Conservation (phyloP, 2,329 filamentous ascomycete genomes). For the Verticillium isaacii region DNA sequence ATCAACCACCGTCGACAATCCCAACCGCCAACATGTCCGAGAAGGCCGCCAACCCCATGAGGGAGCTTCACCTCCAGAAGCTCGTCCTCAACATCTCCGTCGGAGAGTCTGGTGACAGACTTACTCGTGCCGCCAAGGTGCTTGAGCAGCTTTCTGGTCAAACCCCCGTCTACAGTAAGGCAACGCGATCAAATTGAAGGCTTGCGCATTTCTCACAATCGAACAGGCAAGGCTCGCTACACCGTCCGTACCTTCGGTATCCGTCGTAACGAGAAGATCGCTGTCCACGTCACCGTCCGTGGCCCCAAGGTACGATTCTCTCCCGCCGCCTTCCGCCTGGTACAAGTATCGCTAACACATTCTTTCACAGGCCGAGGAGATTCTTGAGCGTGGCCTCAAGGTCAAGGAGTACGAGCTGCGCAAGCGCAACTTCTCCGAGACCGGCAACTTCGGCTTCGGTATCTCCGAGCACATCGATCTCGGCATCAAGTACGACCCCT, state of each 20-base stretch:
- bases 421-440: constrained; percentile 99
- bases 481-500: constrained; percentile 99
- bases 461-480: constrained; percentile 99
- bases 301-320: constrained; percentile 63
- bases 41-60: constrained; percentile 97
- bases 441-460: constrained; percentile 99
- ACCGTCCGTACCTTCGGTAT: constrained; percentile 99
- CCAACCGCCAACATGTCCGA: constrained; percentile 50
- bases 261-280: constrained; percentile 99
- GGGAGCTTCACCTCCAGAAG: constrained; percentile 99
- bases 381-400: constrained; percentile 99
- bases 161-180: constrained; percentile 97
- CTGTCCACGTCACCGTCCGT: constrained; percentile 98
- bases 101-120: constrained; percentile 99
- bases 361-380: constrained; percentile 79
- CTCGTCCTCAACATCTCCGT: constrained; percentile 99
- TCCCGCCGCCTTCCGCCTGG: not conserved
- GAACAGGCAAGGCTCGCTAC: constrained; percentile 95
- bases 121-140: constrained; percentile 99
- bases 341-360: constrained; percentile 17
- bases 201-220: not conserved
- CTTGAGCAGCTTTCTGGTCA: constrained; percentile 99
- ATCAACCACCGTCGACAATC: constrained; percentile 2
- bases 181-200: not conserved
- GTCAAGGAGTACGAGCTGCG: constrained; percentile 99